Conservation (phyloP, 768 basidiomycete genomes). For the Suillus brevipes region DNA sequence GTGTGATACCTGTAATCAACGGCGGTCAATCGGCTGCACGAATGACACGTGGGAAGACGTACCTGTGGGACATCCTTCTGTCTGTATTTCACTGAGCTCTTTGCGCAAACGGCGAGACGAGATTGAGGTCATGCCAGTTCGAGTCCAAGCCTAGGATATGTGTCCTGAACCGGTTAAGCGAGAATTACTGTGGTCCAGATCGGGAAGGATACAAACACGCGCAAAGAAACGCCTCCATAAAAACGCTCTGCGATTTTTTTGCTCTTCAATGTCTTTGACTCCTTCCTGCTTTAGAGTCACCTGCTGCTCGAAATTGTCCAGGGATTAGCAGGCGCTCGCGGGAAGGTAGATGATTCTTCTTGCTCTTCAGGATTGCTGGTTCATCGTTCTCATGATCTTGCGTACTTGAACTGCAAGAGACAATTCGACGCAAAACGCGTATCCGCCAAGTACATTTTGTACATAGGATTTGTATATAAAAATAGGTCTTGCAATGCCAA, state of each 20-base stretch:
- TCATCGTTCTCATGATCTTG: constrained; percentile 4
- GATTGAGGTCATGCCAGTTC: constrained; percentile 55
- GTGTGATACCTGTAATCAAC: constrained; percentile 59
- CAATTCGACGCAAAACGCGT: background rate
- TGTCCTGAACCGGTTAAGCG: background rate
- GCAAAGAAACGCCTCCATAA: constrained; percentile 40
- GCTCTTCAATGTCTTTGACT: constrained; percentile 36
- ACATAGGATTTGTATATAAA: background rate
- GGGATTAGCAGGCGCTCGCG: constrained; percentile 67
- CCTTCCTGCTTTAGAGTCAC: constrained; percentile 74
- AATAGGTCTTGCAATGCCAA: background rate
- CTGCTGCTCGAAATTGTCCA: constrained; percentile 45
- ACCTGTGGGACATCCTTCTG: constrained; percentile 71
- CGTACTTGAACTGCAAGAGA: constrained; percentile 13
- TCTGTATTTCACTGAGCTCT: constrained; percentile 66
- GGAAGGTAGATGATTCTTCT: constrained; percentile 53
- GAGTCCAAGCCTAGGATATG: constrained; percentile 17
- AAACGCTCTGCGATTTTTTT: constrained; percentile 12
- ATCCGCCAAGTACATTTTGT: background rate
- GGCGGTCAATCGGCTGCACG: background rate
- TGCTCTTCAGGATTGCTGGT: constrained; percentile 23
- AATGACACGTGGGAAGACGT: background rate
- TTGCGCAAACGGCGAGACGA: constrained; percentile 66
- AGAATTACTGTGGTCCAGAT: constrained; percentile 13
- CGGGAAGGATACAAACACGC: constrained; percentile 31